phyloP scores from a whole-genome alignment of 2,329 filamentous ascomycete species.

The Colletotrichum chlorophyti region DNA sequence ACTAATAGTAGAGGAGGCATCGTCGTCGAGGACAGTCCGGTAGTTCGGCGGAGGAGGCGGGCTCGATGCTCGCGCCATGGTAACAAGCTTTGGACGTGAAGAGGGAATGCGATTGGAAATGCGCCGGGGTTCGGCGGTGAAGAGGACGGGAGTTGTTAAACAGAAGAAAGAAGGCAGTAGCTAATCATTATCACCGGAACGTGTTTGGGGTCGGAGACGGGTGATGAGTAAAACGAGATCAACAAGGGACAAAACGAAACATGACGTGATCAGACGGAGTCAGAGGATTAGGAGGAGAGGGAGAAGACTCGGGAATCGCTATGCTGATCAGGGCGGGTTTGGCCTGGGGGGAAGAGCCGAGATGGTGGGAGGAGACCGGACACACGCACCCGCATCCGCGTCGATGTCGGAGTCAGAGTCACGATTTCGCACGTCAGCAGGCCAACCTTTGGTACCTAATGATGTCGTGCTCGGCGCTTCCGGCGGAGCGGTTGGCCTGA shows the following conservation, averaged over 20 bases:
- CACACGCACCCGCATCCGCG: no score
- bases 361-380: constrained; percentile 8
- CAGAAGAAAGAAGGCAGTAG: not conserved
- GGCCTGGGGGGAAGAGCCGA: not conserved
- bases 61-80: constrained; percentile 24
- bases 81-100: not conserved
- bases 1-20: constrained; percentile 29
- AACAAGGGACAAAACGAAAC: not conserved
- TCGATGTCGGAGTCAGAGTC: constrained; percentile 13
- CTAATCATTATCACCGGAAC: not conserved
- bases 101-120: not conserved
- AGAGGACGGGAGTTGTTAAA: not conserved
- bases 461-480: constrained; percentile 24
- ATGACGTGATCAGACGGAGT: not conserved
- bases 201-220: no score
- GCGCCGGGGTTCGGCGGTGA: not conserved
- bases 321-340: not conserved
- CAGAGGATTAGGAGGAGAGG: not conserved
- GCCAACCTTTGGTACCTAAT: constrained; percentile 5
- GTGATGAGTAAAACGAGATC: not conserved
- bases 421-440: constrained; percentile 29
- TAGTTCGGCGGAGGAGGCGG: constrained; percentile 8
- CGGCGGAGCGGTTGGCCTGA: not conserved
- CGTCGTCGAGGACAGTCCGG: constrained; percentile 20
- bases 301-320: constrained; percentile 20